Base-by-base conservation (phyloP, 2,329 filamentous ascomycete species). In the Sporothrix luriei region DNA sequence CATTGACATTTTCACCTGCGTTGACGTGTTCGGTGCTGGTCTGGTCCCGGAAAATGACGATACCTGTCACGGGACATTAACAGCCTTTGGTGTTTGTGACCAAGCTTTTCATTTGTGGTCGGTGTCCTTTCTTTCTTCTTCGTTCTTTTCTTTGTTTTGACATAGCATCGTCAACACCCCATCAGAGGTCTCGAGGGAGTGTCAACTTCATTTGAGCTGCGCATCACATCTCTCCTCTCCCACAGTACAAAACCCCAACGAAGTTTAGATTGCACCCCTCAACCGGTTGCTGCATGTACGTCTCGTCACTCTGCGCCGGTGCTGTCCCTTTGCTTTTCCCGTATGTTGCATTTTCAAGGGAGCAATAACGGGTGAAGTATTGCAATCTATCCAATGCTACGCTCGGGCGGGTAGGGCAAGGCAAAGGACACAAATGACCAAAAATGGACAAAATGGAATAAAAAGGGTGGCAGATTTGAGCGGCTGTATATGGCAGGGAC, bases 371-470 rank as follows among this genome's bases (percentile, higher is more conserved):
- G 62, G 5, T 26, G 52, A 66, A 66, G 46, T 52, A 52, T 16
- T 54, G 26, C 38, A 68, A 49, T 57, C 11, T 46, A 59, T 49
- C 10, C 66, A 38, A 49, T 40, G 38, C 51, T 21, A 59, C 51
- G 66, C 64, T 57, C 66, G 26, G 52, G 13, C 66, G 52, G 52
- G 66, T 49, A 68, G 52, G 66, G 52, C 24, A 49, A 59, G 38
- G 21, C 13, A 38, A 33, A 19, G 21, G 26, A 26, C 46, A 43
- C 40, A 43, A 43, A 33, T 33, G 33, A 33, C 33, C 33, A 33
- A 9, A 33, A 33, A 33, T 33, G 33, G 33, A 33, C 33, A 33
- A 33, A 7, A 33, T 33, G 7, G 26, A 65, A 38, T 19, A 26
- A 59, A 49, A 33, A 7, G 10, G 19, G 29, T 43, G 29, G 14